Base-by-base conservation (phyloP, 2,329 filamentous ascomycete species). In the Pseudogymnoascus sp. region DNA sequence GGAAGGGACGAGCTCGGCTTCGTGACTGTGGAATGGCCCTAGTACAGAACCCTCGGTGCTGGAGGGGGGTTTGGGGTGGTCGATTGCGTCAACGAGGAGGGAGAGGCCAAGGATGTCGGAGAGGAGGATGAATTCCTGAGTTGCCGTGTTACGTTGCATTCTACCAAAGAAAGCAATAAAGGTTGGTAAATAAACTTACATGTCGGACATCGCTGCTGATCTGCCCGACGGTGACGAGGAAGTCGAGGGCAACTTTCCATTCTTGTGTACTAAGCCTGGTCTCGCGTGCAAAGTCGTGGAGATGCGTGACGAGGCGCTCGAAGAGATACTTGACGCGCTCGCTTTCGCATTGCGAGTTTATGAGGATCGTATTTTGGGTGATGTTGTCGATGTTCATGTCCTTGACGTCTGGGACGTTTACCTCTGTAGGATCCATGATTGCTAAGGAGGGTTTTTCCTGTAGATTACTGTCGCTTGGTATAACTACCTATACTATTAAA, bases 271-370 rank as follows among this genome's bases (percentile, higher is more conserved):
- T 89, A 35, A 93, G 80, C 31, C 89, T 80, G 1, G 89, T 93
- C 74, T 93, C 90, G 62, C 89, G 82, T 4, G 89, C 88, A 72
- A 92, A 93, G 76, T 93, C 89, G 75, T 95, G 90, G 1, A 93
- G 78, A 75, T 95, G 90, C 11, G 84, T 83, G 59, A 93, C 88
- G 13, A 93, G 81, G 16, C 88, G 81, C 69, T 89, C 84, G 72
- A 93, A 82, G 53, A 95, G 74, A 73, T 90, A 93, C 66, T 84
- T 87, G 65, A 90, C 77, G 19, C 90, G 82, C 21, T 81, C 77
- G 70, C 91, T 80, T 8, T 79, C 72, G 69, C 84, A 84, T 77
- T 87, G 83, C 8, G 87, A 88, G 76, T 93, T 93, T 75, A 92
- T 91, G 53, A 81, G 79, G 71, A 88, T 81, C 33, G 88, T 86